Evolutionary conservation across 129 eudicot species (phyloP).

Genomic region (Lonicera japonica): DNA sequence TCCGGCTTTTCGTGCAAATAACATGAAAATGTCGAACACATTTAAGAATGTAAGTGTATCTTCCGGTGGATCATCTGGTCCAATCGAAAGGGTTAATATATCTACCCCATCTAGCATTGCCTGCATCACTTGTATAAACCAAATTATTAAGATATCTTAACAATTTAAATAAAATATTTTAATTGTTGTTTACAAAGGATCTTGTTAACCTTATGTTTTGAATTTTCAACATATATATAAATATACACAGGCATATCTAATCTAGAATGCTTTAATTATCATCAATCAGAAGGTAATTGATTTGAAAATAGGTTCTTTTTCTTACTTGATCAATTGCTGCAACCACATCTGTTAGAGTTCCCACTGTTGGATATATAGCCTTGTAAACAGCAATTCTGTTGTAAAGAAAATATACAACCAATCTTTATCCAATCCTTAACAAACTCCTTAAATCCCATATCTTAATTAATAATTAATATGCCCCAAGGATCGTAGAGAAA

Average conservation of each 20-base stretch:
- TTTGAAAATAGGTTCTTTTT: background rate
- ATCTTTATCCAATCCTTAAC: background rate
- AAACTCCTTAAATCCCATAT: too few relatives aligned
- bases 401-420: background rate
- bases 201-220: too few relatives aligned
- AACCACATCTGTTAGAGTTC: conserved; percentile 77
- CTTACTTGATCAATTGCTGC: conserved; percentile 97
- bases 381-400: conserved; percentile 93
- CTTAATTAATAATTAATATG: too few relatives aligned
- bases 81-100: conserved; percentile 67
- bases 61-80: conserved; percentile 89
- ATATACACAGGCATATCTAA: too few relatives aligned
- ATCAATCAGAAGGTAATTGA: background rate
- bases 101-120: conserved; percentile 92
- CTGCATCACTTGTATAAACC: conserved; percentile 24
- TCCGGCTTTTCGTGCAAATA: conserved; percentile 82
- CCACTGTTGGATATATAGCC: conserved; percentile 80
- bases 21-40: conserved; percentile 73
- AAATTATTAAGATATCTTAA: too few relatives aligned
- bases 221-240: too few relatives aligned
- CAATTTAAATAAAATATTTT: too few relatives aligned
- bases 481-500: too few relatives aligned
- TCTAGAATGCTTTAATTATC: background rate
- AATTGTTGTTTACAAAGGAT: too few relatives aligned
- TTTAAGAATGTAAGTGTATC: conserved; percentile 71